Evolutionary conservation across 768 basidiomycete species (phyloP).

Genomic region (Leucocoprinus birnbaumii): DNA sequence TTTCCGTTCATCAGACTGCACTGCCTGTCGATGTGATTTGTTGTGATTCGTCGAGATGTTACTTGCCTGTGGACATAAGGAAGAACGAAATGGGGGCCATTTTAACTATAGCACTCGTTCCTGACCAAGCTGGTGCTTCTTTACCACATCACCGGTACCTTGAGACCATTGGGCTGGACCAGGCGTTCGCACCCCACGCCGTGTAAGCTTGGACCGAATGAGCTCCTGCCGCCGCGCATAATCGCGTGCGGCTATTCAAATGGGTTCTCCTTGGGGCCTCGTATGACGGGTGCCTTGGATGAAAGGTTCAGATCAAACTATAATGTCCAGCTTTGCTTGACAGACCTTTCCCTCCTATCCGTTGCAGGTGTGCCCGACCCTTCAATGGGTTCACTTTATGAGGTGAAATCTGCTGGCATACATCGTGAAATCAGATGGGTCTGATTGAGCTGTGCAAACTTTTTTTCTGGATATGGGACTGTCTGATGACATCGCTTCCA

Average conservation of each 20-base stretch:
- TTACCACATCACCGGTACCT: constrained; percentile 16
- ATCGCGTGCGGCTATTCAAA: background rate
- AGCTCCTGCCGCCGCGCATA: background rate
- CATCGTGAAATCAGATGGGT: background rate
- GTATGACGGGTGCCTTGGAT: background rate
- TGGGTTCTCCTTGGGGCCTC: background rate
- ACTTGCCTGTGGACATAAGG: background rate
- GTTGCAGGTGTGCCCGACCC: no score
- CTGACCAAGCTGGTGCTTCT: constrained; percentile 9
- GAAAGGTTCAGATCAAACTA: background rate
- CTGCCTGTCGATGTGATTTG: background rate
- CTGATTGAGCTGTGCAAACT: constrained; percentile 8
- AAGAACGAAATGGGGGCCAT: constrained; percentile 1
- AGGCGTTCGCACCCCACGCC: background rate
- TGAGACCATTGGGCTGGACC: background rate
- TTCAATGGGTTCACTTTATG: no score
- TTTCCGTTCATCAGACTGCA: background rate
- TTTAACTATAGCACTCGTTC: constrained; percentile 12
- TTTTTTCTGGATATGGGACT: constrained; percentile 1
- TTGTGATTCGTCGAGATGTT: background rate
- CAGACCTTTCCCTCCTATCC: background rate
- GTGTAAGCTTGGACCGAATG: background rate
- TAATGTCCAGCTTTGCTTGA: background rate
- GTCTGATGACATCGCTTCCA: background rate
- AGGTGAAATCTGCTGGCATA: no score